Percentiles rank a stretch among this genome's conserved stretches.
phyloP scores from a whole-genome alignment of 2,329 filamentous ascomycete species.

The Sodiomyces alkalinus region DNA sequence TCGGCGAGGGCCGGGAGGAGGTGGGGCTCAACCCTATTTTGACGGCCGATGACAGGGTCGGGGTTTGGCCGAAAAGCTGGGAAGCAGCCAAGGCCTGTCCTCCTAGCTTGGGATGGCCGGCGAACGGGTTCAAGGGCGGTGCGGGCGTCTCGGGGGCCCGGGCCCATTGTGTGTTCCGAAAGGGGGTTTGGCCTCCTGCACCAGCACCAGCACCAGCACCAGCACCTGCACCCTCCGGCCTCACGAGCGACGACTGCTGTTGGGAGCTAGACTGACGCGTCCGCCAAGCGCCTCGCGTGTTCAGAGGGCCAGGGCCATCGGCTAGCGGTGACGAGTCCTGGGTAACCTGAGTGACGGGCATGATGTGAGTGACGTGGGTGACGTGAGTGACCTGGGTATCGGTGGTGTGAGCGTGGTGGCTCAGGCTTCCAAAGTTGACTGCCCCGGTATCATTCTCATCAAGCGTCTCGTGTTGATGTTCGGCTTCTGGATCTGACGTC shows the following conservation, averaged over 20 bases:
- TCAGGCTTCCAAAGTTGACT: slow-evolving; percentile 27
- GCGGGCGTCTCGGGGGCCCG: slow-evolving; percentile 33
- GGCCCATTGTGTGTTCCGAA: slow-evolving; percentile 9
- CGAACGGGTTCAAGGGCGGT: slow-evolving; percentile 32
- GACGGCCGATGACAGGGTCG: slow-evolving; percentile 31
- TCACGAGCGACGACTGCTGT: slow-evolving; percentile 12
- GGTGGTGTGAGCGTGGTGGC: slow-evolving; percentile 8
- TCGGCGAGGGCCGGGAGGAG: slow-evolving; percentile 36
- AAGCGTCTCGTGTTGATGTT: slow-evolving; percentile 18
- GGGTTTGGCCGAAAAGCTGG: slow-evolving; percentile 41
- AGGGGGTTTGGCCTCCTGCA: slow-evolving; percentile 15
- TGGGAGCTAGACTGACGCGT: slow-evolving; percentile 18
- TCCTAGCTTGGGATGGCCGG: slow-evolving; percentile 16
- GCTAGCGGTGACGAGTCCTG: slow-evolving; percentile 18
- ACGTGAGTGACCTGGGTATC: background rate
- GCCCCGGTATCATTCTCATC: slow-evolving; percentile 34
- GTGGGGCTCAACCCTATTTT: slow-evolving; percentile 35
- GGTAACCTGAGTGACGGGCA: slow-evolving; percentile 24
- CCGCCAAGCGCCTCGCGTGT: slow-evolving; percentile 23
- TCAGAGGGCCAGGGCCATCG: slow-evolving; percentile 18
- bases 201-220: no score
- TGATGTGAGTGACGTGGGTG: no score
- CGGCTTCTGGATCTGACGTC: background rate
- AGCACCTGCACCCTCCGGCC: slow-evolving; percentile 2
- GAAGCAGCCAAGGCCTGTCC: slow-evolving; percentile 22